Evolutionary conservation across 179 eudicot species (phyloP).

Genomic region (Corrigiola litoralis): DNA sequence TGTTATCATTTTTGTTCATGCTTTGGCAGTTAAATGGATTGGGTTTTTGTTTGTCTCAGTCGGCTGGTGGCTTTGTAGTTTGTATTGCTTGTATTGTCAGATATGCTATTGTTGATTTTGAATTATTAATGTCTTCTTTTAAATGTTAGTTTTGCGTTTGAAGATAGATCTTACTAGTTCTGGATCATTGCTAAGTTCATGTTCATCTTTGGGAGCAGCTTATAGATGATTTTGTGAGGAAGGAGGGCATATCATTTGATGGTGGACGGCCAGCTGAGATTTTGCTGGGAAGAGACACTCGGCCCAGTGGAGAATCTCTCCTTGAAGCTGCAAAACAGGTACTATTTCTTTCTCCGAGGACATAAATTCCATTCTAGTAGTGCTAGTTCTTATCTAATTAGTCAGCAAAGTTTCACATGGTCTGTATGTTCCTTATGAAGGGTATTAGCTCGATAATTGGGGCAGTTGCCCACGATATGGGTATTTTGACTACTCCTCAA

Average conservation of each 20-base stretch:
- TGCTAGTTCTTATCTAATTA: neutral
- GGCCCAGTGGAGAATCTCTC: slow-evolving; percentile 90
- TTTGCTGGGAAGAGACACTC: slow-evolving; percentile 87
- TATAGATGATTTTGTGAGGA: slow-evolving; percentile 62
- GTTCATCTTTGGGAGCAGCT: slow-evolving; percentile 38
- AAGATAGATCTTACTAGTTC: neutral
- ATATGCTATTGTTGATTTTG: neutral
- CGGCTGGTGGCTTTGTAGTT: neutral
- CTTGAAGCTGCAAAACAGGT: slow-evolving; percentile 89
- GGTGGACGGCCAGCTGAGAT: slow-evolving; percentile 45
- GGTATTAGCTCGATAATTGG: slow-evolving; percentile 71
- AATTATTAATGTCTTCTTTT: neutral
- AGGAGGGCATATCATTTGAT: slow-evolving; percentile 61
- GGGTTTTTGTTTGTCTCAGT: too few species aligned
- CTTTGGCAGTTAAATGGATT: too few species aligned
- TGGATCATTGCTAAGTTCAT: neutral
- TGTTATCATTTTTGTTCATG: too few species aligned
- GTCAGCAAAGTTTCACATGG: neutral
- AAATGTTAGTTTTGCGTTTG: neutral
- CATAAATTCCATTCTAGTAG: neutral
- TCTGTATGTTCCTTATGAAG: slow-evolving; percentile 30
- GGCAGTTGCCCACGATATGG: slow-evolving; percentile 69
- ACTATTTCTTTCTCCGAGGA: slow-evolving; percentile 12
- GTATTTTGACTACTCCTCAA: slow-evolving; percentile 86
- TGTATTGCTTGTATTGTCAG: neutral